Base-by-base conservation (phyloP, 345 rosid species). In the Eucalyptus urophylla region DNA sequence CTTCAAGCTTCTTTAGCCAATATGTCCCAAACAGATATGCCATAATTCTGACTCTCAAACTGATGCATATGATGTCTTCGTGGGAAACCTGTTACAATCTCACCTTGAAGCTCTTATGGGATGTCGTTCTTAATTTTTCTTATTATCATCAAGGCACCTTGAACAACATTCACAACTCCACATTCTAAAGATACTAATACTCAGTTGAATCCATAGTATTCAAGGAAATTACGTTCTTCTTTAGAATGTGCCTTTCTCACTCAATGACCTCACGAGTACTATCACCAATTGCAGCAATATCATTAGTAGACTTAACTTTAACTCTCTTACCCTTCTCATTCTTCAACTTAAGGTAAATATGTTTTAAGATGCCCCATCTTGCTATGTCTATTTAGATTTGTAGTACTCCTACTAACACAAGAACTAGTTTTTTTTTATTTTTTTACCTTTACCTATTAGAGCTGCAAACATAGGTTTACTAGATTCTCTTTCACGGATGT, bases 1-100 rank as follows among this genome's bases (percentile, higher is more conserved):
- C 0, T 62, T 62, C 0, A 0, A 7, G n/a, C n/a, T 0, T 58
- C 65, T 58, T 27, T 12, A 0, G 14, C 65, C 4, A 25, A 14
- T 29, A 5, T 62, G 16, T 15, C 10, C 31, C 37, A 7, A 62
- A 62, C 0, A 2, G 1, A 62, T 62, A 29, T 62, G 33, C 72
- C 31, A 29, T 8, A 62, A 13, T 29, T 62, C 0, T 0, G 3
- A 62, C 31, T 29, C 16, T 29, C 17, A 29, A 62, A 62, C 2
- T 1, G 3, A 62, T 62, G 72, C 33, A 62, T 62, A 10, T 0
- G 33, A 29, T 29, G 17, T 62, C 31, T 62, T 14, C 1, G 0
- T 29, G 31, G 33, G 1, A 14, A 62, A 62, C 16, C 9, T 1
- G 0, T 62, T 62, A 14, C 5, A 7, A n/a, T 62, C 33, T 62